Evolutionary conservation across 495 filamentous ascomycete genomes (phyloP).

Genomic region (Trichoderma orchidacearum): DNA sequence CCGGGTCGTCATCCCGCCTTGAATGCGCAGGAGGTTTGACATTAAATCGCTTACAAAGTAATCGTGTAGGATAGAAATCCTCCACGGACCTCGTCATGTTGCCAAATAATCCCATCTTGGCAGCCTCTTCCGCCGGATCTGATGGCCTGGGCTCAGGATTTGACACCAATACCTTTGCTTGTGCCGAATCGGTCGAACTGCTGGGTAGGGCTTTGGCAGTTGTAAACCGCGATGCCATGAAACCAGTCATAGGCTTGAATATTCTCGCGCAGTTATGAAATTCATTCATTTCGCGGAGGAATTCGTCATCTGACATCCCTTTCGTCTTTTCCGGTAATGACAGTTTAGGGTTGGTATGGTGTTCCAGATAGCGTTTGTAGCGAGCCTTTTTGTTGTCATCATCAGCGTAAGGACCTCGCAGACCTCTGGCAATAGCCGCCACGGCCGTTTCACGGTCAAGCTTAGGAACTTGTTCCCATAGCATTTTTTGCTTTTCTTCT

Average conservation of each 20-base stretch:
- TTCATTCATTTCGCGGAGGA: slow-evolving; percentile 69
- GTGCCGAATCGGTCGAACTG: neutral
- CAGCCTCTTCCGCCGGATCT: slow-evolving; percentile 76
- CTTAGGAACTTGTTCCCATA: slow-evolving; percentile 51
- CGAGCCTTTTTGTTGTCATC: slow-evolving; percentile 63
- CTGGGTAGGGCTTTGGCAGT: slow-evolving; percentile 41
- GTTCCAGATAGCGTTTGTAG: slow-evolving; percentile 70
- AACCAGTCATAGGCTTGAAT: slow-evolving; percentile 80
- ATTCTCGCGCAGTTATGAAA: slow-evolving; percentile 82
- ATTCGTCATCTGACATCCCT: slow-evolving; percentile 50
- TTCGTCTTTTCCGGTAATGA: slow-evolving; percentile 40
- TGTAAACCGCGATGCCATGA: slow-evolving; percentile 89
- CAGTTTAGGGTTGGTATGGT: slow-evolving; percentile 51
- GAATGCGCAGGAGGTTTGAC: slow-evolving; percentile 65
- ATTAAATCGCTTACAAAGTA: slow-evolving; percentile 89
- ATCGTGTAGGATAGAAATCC: slow-evolving; percentile 68
- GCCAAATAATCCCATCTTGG: slow-evolving; percentile 88
- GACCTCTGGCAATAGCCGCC: slow-evolving; percentile 61
- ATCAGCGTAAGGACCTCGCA: slow-evolving; percentile 78
- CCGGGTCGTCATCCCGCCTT: slow-evolving; percentile 39
- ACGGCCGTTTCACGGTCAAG: slow-evolving; percentile 62
- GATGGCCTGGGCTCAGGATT: slow-evolving; percentile 48
- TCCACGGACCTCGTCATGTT: slow-evolving; percentile 59
- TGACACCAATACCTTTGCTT: slow-evolving; percentile 31
- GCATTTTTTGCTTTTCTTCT: slow-evolving; percentile 41